Evolutionary conservation across 2,329 filamentous ascomycete species (phyloP).

Genomic region (Ophiostoma australiae): DNA sequence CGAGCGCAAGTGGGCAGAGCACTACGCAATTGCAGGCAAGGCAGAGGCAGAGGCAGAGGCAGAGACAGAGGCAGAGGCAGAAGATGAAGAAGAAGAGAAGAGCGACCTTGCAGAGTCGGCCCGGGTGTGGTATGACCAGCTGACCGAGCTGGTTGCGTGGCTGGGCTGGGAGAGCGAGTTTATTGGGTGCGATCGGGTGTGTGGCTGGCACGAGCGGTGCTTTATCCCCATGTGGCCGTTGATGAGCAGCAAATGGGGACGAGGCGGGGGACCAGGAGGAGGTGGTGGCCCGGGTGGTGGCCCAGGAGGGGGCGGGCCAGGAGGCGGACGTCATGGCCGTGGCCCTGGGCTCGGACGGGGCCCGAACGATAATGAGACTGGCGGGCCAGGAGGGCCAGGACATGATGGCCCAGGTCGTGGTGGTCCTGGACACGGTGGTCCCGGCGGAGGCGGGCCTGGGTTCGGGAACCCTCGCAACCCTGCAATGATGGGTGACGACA

Average conservation of each 20-base stretch:
- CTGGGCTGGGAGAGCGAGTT: slow-evolving; percentile 48
- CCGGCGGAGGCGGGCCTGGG: slow-evolving; percentile 15
- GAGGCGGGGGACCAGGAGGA: slow-evolving; percentile 15
- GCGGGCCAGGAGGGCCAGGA: neutral
- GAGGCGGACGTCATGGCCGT: neutral
- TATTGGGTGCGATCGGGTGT: slow-evolving; percentile 39
- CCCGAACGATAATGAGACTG: neutral
- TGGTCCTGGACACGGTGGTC: slow-evolving; percentile 9
- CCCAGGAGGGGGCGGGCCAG: neutral
- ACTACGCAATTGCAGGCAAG: neutral
- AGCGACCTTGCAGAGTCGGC: neutral
- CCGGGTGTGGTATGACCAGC: slow-evolving; percentile 32
- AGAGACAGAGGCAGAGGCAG: neutral
- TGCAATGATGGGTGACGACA: slow-evolving; percentile 30
- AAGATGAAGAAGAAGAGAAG: neutral
- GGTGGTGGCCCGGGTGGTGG: slow-evolving; percentile 8
- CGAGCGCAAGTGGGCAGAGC: slow-evolving; percentile 38
- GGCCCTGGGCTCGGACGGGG: neutral
- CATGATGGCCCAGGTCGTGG: neutral
- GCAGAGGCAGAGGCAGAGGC: neutral
- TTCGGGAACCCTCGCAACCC: slow-evolving; percentile 27
- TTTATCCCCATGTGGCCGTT: slow-evolving; percentile 51
- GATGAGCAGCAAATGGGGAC: slow-evolving; percentile 24
- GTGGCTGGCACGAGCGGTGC: slow-evolving; percentile 42
- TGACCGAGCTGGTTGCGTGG: slow-evolving; percentile 46